Base-by-base conservation (phyloP, 768 basidiomycete genomes). In the Lentinula guzmanii region DNA sequence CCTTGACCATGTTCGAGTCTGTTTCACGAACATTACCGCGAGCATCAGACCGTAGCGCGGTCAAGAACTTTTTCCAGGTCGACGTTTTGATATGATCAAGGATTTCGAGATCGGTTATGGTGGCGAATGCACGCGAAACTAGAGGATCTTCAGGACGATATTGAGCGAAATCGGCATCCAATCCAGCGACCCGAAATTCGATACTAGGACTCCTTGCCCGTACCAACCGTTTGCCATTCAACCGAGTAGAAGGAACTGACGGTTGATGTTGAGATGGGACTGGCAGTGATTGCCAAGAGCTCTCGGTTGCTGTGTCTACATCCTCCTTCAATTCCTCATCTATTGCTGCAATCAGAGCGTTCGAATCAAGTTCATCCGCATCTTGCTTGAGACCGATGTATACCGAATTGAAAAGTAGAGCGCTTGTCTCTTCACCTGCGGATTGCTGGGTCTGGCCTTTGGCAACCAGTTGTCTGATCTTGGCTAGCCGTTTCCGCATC, bases 31-130 rank as follows among this genome's bases (percentile, higher is more conserved):
- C 76, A 69, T 95, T 92, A 0, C 96, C 96, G 60, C 84, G 84
- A 15, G 91, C 86, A 74, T 96, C 94, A 6, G 89, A 81, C 42
- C 89, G 84, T 69, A 97, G 79, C 58, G 86, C 85, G 3, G 94
- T 95, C 62, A 99, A 76, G 71, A 99, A 98, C 71, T 96, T 98
- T 75, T 88, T 91, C 97, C 97, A 99, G 0, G 97, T 98, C 8
- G 95, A 98, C 0, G 95, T 95, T 77, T 92, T 95, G 79, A 99
- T 94, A 69, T 97, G 95, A 71, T 99, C 97, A 55, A 98, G 76
- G 62, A 98, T 97, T 72, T 97, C 93, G 18, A 93, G 67, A 63
- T 92, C 85, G 61, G 75, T 81, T 55, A 95, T 79, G 10, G 86
- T 86, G 13, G 84, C 82, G 52, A 90, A 79, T 1, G 85, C 81